Percentiles rank a stretch among this genome's conserved stretches.
phyloP scores from a whole-genome alignment of 23 red algal species.

The Cyanidium caldarium region DNA sequence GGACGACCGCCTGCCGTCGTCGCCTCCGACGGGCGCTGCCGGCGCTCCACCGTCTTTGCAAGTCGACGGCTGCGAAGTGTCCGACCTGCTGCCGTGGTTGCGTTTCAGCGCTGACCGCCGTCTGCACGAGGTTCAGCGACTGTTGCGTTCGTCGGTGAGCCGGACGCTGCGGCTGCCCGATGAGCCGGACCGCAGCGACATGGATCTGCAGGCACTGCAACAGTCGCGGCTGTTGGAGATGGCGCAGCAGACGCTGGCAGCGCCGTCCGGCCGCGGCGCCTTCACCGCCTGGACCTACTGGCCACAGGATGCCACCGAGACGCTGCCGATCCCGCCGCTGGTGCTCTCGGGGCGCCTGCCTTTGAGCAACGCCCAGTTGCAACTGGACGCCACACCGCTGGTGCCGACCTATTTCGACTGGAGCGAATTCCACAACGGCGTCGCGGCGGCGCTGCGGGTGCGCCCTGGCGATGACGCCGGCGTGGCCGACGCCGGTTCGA shows the following conservation, averaged over 20 bases:
- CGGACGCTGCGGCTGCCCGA: slow-evolving; percentile 18
- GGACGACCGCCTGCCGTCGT: too few relatives aligned
- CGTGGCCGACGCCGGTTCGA: not conserved
- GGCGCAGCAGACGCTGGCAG: slow-evolving; percentile 40
- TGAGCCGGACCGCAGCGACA: not conserved
- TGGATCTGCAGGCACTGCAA: slow-evolving; percentile 20
- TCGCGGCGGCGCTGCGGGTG: slow-evolving; percentile 73
- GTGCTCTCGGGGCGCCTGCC: slow-evolving; percentile 20
- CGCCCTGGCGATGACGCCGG: slow-evolving; percentile 16
- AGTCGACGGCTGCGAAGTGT: slow-evolving; percentile 58
- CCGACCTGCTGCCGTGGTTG: slow-evolving; percentile 17
- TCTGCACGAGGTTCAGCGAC: slow-evolving; percentile 36
- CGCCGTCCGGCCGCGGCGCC: slow-evolving; percentile 68
- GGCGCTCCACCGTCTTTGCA: too few relatives aligned
- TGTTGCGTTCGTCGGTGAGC: slow-evolving; percentile 59
- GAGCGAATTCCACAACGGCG: slow-evolving; percentile 93
- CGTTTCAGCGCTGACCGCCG: slow-evolving; percentile 53
- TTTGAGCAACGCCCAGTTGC: slow-evolving; percentile 7
- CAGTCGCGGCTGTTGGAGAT: slow-evolving; percentile 6
- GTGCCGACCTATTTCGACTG: slow-evolving; percentile 37
- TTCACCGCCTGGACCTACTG: slow-evolving; percentile 59
- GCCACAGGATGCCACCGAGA: slow-evolving; percentile 47
- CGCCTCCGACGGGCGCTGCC: too few relatives aligned
- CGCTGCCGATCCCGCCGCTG: slow-evolving; percentile 45
- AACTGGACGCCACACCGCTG: slow-evolving; percentile 7